phyloP scores from a whole-genome alignment of 2,329 filamentous ascomycete species.

The Arthrinium phaeospermum region DNA sequence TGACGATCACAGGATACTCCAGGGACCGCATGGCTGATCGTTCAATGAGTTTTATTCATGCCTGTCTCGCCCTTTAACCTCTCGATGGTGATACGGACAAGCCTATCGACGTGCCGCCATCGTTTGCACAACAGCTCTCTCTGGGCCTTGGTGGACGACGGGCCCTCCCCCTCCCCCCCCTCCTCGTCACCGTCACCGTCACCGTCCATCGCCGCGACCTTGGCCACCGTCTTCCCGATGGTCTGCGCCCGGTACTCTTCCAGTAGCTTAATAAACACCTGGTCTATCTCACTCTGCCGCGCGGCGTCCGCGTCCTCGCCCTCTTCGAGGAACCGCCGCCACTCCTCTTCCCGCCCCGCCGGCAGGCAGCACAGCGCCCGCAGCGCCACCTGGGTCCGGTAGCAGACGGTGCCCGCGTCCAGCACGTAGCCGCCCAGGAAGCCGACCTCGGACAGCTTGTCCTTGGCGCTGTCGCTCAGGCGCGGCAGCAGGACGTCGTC shows the following conservation, averaged over 20 bases:
- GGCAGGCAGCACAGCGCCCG: slow-evolving; percentile 43
- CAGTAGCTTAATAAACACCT: slow-evolving; percentile 45
- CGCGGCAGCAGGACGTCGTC: slow-evolving; percentile 53
- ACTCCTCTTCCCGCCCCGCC: slow-evolving; percentile 39
- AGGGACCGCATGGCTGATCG: background rate
- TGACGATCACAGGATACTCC: background rate
- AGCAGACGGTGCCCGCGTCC: slow-evolving; percentile 56
- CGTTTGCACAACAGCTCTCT: slow-evolving; percentile 43
- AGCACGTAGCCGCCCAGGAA: slow-evolving; percentile 60
- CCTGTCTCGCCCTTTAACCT: slow-evolving; percentile 30
- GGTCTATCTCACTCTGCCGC: slow-evolving; percentile 47
- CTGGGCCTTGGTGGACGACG: slow-evolving; percentile 35
- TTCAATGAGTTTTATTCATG: slow-evolving; percentile 1
- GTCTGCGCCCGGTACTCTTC: slow-evolving; percentile 41
- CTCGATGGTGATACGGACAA: slow-evolving; percentile 45
- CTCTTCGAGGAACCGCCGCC: slow-evolving; percentile 51
- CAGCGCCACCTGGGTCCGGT: slow-evolving; percentile 61
- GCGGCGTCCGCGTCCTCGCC: slow-evolving; percentile 51
- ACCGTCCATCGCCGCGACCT: slow-evolving; percentile 36
- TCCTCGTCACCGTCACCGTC: slow-evolving; percentile 23
- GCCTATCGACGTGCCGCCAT: slow-evolving; percentile 50
- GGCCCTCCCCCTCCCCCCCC: slow-evolving; percentile 26
- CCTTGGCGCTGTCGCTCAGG: slow-evolving; percentile 31
- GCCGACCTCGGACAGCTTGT: slow-evolving; percentile 48
- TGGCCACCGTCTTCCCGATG: slow-evolving; percentile 38